Base-by-base conservation (phyloP, 768 basidiomycete species). In the Tricholoma bakamatsutake region DNA sequence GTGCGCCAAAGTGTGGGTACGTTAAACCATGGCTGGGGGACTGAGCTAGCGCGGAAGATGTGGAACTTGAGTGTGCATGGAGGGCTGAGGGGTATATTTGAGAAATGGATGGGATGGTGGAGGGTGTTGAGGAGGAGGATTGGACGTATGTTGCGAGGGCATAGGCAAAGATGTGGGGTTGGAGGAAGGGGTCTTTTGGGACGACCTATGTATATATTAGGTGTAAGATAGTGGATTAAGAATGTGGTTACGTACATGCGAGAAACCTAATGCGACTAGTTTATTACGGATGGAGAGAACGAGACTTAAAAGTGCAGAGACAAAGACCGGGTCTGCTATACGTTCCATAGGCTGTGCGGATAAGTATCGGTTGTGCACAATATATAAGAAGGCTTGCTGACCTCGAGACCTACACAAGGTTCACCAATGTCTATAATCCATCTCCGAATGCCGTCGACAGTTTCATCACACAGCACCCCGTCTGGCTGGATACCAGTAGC, bases 131-230 rank as follows among this genome's bases (percentile, higher is more conserved):
- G 6, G 39, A 13, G 39, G 69, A 55, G 39, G 69, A 59, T 13
- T 69, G 64, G 28, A 69, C 50, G 55, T 76, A 77, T 15, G 70
- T 65, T 45, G 61, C 66, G 5, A 92, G 71, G 1, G 80, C 78
- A 24, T 71, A 67, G 18, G 78, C 63, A 57, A 93, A 87, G 8
- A 71, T 71, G 39, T 79, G 66, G 0, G 88, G 87, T 55, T 89
- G 80, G 45, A 88, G 71, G 64, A 93, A 91, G 1, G 91, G 90
- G 66, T 93, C 91, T 66, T 84, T 85, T 2, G 90, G 86, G 35
- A 85, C 71, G 46, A 67, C 56, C 64, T 70, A 53, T 35, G 50
- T 21, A 43, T 39, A 18, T 18, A 56, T 50, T 17, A 57, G 42
- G 17, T 52, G 27, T 53, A 42, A 57, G 24, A 24, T 45, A 12